Base-by-base conservation (phyloP, 345 rosid species). In the Psidium friedrichsthalianum region DNA sequence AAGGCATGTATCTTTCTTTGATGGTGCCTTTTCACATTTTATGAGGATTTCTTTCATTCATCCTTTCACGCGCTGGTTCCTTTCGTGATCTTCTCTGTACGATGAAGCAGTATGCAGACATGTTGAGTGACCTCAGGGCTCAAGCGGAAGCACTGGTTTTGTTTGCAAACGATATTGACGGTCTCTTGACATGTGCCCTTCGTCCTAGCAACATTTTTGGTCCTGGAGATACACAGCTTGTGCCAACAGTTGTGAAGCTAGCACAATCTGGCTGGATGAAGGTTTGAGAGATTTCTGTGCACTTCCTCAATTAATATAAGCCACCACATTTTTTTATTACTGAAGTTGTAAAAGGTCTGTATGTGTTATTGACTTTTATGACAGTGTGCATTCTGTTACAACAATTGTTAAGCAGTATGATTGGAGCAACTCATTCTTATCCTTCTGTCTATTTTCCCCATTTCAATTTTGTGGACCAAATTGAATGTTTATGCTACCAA, bases 191-290 rank as follows among this genome's bases (percentile, higher is more conserved):
- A 56, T 96, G 98, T 89, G 90, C 93, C 74, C 96, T 97, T 90
- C 95, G 99, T 51, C 95, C 99, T 85, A 93, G 99, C 90, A 96
- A 91, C 88, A 93, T 93, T 78, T 96, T 96, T 90, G 99, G 99
- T 85, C 99, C 98, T 56, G 96, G 96, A 84, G 99, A 96, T 51
- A 86, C 90, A 3, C 91, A 89, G 80, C 85, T 95, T 86, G 51
- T 96, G 24, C 96, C 98, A 29, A 89, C 92, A 84, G 86, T 96
- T 2, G 88, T 93, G 85, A 91, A 88, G 87, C 89, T 93, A 84
- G 96, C 98, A 58, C 96, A 92, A 91, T 91, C 92, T 74, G 97
- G 98, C 84, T 95, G 92, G 93, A 92, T 93, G 84, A 97, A 97
- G 99, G 99, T 96, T 69, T 82, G 91, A 80, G 27, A 53, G 59